Evolutionary conservation across 1,284 basidiomycete genomes (phyloP).

Genomic region (Gomphus bonarii): DNA sequence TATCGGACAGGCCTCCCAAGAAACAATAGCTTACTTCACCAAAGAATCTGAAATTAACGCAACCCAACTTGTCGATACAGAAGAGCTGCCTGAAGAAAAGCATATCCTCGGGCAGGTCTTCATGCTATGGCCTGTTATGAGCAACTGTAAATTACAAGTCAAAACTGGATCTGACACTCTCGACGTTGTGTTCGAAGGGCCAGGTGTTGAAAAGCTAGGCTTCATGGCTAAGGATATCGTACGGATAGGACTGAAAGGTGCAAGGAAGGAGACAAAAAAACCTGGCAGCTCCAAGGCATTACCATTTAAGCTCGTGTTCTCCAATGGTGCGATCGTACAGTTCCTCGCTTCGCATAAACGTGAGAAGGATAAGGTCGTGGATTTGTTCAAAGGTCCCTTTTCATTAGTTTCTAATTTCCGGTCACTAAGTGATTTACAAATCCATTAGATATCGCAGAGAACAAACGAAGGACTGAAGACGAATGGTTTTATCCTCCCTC

Average conservation of each 20-base stretch:
- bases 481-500: constrained; percentile 1
- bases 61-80: background rate
- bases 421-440: background rate
- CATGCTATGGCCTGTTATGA: constrained; percentile 1
- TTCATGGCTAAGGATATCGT: background rate
- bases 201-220: background rate
- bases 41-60: background rate
- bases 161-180: background rate
- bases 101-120: background rate
- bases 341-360: constrained; percentile 1
- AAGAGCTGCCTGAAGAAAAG: background rate
- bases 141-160: background rate
- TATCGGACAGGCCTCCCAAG: background rate
- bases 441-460: background rate
- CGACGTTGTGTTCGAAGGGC: constrained; percentile 1
- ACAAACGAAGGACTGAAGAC: background rate
- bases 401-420: background rate
- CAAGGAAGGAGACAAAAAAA: background rate
- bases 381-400: constrained; percentile 3
- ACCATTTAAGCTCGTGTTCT: constrained; percentile 3
- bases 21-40: background rate
- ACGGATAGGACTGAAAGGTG: background rate
- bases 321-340: background rate
- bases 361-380: background rate
- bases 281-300: background rate